Base-by-base conservation (phyloP, 352 stramenopile genomes). In the Globisporangium solare region DNA sequence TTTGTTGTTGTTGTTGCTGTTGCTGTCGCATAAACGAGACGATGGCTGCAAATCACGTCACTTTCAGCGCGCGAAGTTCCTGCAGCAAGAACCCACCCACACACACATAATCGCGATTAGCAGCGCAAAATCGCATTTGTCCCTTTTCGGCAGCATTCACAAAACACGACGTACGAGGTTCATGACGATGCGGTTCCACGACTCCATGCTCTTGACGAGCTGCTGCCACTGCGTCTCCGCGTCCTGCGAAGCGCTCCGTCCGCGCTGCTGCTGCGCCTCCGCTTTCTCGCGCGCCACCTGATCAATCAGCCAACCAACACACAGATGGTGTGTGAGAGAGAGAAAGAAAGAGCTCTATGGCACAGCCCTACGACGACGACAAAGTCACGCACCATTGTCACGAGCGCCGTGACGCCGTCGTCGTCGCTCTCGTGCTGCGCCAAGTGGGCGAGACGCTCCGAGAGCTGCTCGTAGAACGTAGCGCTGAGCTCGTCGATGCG, bases 151-250 rank as follows among this genome's bases (percentile, higher is more conserved):
- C n/a, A n/a, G n/a, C n/a, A n/a, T n/a, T n/a, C n/a, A n/a, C n/a
- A n/a, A n/a, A n/a, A n/a, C n/a, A n/a, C n/a, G n/a, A n/a, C n/a
- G n/a, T n/a, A 90, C 83, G 64, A 94, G 60, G 54, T 87, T 92
- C 67, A 87, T 80, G 43, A 94, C 67, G 55, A 94, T 91, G 64
- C 83, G 81, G 64, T 89, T 92, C 84, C 84, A 94, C 15, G 76
- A 57, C 63, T 94, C 84, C 82, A 94, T 94, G 66, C 76, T 87
- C 71, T 89, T 88, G 21, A 94, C 79, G 6, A 94, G 68, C 48
- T 86, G 72, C 11, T 79, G 79, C 84, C 84, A 94, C 51, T 88
- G 71, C 11, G 51, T 70, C 66, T 92, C 82, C 10, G 72, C 66
- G 37, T 85, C 79, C 11, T 48, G 66, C 27, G 27, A 35, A 5